Conservation (phyloP, 1,284 basidiomycete species). For the Fomitopsis schrenkii region DNA sequence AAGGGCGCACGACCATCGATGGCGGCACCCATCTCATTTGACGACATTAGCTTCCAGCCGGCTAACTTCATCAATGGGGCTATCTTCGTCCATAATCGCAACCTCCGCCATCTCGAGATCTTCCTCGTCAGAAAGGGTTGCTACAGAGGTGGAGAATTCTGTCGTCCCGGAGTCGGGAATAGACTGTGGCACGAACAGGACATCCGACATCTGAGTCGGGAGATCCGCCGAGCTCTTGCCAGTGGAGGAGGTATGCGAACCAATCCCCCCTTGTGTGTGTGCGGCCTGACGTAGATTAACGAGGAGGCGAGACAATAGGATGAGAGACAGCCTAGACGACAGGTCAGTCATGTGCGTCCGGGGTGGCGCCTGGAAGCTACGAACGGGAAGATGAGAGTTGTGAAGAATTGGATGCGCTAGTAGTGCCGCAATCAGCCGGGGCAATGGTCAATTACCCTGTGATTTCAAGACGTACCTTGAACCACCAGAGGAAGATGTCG, state of each 20-base stretch:
- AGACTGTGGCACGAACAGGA: not conserved
- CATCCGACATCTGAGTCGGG: not conserved
- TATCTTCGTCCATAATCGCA: not conserved
- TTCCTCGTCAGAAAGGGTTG: not conserved
- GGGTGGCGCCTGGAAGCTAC: not conserved
- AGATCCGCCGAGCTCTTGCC: not conserved
- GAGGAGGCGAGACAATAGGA: not conserved
- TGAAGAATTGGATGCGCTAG: not conserved
- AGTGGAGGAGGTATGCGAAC: not conserved
- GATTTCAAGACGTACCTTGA: not conserved
- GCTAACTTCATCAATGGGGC: not conserved
- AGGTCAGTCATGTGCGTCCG: not conserved
- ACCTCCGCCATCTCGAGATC: not conserved
- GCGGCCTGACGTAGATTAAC: not conserved
- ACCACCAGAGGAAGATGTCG: not conserved
- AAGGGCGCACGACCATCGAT: too few relatives aligned
- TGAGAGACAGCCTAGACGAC: not conserved
- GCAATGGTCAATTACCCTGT: too few relatives aligned
- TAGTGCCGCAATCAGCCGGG: not conserved
- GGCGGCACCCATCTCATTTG: not conserved
- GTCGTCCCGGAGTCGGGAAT: not conserved
- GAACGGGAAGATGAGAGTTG: not conserved
- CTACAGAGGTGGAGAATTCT: not conserved
- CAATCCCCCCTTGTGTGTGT: not conserved
- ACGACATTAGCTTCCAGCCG: not conserved